phyloP scores from a whole-genome alignment of 2,329 filamentous ascomycete genomes.

The Penicillium sp. region DNA sequence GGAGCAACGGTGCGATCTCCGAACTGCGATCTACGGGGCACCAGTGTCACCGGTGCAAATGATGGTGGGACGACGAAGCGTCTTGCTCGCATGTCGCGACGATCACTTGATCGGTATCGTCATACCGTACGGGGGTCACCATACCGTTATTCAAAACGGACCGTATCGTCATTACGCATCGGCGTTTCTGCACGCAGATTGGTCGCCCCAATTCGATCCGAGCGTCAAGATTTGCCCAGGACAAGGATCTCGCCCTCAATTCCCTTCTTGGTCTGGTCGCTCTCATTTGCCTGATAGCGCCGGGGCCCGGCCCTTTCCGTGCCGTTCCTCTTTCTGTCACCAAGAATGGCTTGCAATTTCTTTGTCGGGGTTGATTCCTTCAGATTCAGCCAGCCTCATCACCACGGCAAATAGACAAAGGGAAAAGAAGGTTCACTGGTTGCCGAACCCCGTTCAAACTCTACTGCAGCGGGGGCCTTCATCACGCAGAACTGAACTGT shows the following conservation, averaged over 20 bases:
- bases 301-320: conserved; percentile 37
- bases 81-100: conserved; percentile 51
- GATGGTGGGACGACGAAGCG: conserved; percentile 26
- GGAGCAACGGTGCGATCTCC: conserved; percentile 30
- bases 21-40: conserved; percentile 31
- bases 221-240: conserved; percentile 6
- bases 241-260: conserved; percentile 1
- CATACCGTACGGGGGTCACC: conserved; percentile 24
- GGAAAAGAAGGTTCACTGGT: conserved; percentile 5
- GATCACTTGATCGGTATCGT: conserved; percentile 53
- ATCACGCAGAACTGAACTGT: conserved; percentile 17
- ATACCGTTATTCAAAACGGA: conserved; percentile 18
- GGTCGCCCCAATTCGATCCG: conserved; percentile 17
- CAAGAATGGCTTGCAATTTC: neutral
- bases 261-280: neutral
- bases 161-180: conserved; percentile 27
- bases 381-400: neutral
- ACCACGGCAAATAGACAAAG: conserved; percentile 3
- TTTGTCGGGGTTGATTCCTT: neutral
- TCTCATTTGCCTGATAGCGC: conserved; percentile 19
- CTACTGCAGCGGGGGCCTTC: conserved; percentile 10
- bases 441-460: conserved; percentile 14
- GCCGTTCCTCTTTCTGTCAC: conserved; percentile 22
- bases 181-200: conserved; percentile 15
- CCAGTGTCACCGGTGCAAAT: conserved; percentile 23